Base-by-base conservation (phyloP, 306 rosid species). In the Lathyrus tuberosus region DNA sequence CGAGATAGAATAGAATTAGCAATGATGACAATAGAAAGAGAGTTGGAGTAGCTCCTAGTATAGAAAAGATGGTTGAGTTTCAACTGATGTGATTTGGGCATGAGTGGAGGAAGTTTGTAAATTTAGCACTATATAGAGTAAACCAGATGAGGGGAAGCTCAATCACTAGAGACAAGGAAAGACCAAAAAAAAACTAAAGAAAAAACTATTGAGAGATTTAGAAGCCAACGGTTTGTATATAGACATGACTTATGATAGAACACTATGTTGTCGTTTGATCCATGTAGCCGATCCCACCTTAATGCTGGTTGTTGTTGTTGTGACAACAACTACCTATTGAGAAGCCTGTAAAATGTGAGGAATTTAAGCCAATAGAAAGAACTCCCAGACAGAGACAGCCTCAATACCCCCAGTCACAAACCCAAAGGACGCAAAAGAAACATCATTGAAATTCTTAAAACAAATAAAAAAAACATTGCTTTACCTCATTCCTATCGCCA, bases 401-500 rank as follows among this genome's bases (percentile, higher is more conserved):
- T 24, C 57, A 66, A 14, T 2, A 57, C 30, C 60, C 47, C 10
- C 9, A 20, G 31, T 75, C 57, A 44, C 58, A 41, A 5, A 65
- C 72, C 18, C 49, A 65, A 53, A 43, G 61, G 5, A 15, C 8
- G 5, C 6, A 60, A 14, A 16, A 11, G 20, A 44, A 44, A 67
- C 54, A 43, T 65, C 9, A 20, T 28, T 64, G 66, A 44, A 53
- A 11, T 41, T 30, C 12, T 13, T 5, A 18, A 41, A 28, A 17
- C 8, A 4, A 37, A 63, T 3, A 15, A 7, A 54, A 22, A 69
- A 22, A 56, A n/a, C 9, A 22, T 5, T 46, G 22, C 10, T 60
- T 74, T 85, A 93, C 98, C 97, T 90, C 92, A 64, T 94, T 90
- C 12, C 92, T 72, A 65, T 94, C 92, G 37, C 92, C 90, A 37